Percentiles rank a stretch among this genome's conserved stretches.
These are phyloP conservation scores for Leccinum fuscescens DNA, from an alignment of 1,284 basidiomycete genomes.

Conservation along the genomic window DNA sequence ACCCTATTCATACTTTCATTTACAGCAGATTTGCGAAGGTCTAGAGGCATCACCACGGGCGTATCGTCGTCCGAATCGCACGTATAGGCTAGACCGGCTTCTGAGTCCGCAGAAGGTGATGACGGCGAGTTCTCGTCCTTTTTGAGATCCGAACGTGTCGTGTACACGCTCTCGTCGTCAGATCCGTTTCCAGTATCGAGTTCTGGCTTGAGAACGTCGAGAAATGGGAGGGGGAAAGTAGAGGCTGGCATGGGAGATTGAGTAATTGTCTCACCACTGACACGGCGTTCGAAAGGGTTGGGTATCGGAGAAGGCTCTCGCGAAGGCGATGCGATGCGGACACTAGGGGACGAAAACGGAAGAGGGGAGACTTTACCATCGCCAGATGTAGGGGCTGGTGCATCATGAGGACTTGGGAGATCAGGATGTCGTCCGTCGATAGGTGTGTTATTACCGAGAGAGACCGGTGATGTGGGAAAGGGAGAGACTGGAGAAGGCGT, in stretches of 20 bases:
- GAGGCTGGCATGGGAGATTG: slow-evolving; percentile 29
- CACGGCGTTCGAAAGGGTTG: slow-evolving; percentile 34
- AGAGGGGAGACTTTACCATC: slow-evolving; percentile 21
- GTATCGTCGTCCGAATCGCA: slow-evolving; percentile 46
- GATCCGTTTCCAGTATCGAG: slow-evolving; percentile 28
- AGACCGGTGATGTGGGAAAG: slow-evolving; percentile 37
- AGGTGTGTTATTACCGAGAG: slow-evolving; percentile 22
- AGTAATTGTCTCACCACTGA: slow-evolving; percentile 32
- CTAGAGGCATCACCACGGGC: slow-evolving; percentile 32
- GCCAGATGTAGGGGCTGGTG: slow-evolving; percentile 2
- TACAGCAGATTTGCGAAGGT: slow-evolving; percentile 36
- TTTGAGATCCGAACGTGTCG: slow-evolving; percentile 27
- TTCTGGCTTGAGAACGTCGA: slow-evolving; percentile 39
- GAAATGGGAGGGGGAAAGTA: slow-evolving; percentile 40
- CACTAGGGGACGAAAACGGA: slow-evolving; percentile 16
- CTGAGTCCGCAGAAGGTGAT: slow-evolving; percentile 44
- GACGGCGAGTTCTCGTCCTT: slow-evolving; percentile 31
- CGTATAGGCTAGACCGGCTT: slow-evolving; percentile 49
- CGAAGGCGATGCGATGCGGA: slow-evolving; percentile 36
- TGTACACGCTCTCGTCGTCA: slow-evolving; percentile 35
- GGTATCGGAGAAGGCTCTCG: slow-evolving; percentile 37
- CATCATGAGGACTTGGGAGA: slow-evolving; percentile 26
- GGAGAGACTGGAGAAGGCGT: slow-evolving; percentile 48
- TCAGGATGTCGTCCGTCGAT: slow-evolving; percentile 16
- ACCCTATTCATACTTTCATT: slow-evolving; percentile 25